Conservation (phyloP, 1,139 yeast species). For the Lodderomyces beijingensis region DNA sequence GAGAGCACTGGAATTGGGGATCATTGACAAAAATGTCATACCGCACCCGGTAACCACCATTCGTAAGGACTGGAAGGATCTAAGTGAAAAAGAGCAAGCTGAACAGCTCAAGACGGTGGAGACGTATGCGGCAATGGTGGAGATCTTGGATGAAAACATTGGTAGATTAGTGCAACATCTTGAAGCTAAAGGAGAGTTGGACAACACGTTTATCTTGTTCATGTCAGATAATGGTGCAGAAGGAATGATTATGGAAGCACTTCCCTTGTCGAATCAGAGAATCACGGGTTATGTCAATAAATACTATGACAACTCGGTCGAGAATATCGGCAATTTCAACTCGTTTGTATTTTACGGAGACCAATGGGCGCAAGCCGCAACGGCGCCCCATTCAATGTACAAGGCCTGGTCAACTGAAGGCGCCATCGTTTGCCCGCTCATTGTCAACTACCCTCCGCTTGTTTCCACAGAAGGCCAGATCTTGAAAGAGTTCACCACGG, state of each 20-base stretch:
- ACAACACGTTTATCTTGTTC: slow-evolving; percentile 50
- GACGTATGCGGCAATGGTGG: slow-evolving; percentile 61
- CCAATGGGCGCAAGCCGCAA: slow-evolving; percentile 65
- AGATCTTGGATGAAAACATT: slow-evolving; percentile 43
- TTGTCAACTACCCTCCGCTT: slow-evolving; percentile 37
- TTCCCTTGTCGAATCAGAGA: slow-evolving; percentile 33
- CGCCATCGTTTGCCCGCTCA: slow-evolving; percentile 52
- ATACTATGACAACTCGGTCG: slow-evolving; percentile 39
- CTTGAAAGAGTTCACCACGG: slow-evolving; percentile 42
- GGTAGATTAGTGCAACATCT: slow-evolving; percentile 43
- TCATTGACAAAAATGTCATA: slow-evolving; percentile 37
- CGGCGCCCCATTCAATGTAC: slow-evolving; percentile 51
- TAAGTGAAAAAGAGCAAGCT: slow-evolving; percentile 29
- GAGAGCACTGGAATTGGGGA: slow-evolving; percentile 39
- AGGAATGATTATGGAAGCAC: slow-evolving; percentile 53
- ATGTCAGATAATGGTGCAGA: slow-evolving; percentile 63
- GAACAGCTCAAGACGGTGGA: slow-evolving; percentile 47
- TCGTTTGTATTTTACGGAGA: slow-evolving; percentile 53
- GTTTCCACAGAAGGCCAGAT: slow-evolving; percentile 25
- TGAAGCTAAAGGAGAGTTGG: slow-evolving; percentile 37
- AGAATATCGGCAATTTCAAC: slow-evolving; percentile 45
- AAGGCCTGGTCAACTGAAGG: slow-evolving; percentile 54
- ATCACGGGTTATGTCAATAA: slow-evolving; percentile 24
- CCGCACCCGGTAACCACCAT: slow-evolving; percentile 46
- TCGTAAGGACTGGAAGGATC: slow-evolving; percentile 39